phyloP scores from a whole-genome alignment of 768 basidiomycete genomes.

The Boletus vinaceobasis region DNA sequence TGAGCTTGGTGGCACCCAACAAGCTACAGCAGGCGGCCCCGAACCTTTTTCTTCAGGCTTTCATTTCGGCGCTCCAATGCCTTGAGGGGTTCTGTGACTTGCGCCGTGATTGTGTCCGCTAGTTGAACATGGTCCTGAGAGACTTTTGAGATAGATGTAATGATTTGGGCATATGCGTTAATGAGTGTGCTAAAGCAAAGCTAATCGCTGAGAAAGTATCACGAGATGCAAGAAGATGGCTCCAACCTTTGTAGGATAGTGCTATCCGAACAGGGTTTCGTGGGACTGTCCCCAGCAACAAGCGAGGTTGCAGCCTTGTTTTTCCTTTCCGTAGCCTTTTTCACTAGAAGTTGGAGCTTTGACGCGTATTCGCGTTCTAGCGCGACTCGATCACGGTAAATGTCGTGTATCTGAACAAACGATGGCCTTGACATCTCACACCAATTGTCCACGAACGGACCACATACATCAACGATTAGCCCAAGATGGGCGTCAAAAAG shows the following conservation, averaged over 20 bases:
- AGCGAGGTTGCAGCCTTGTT: constrained; percentile 49
- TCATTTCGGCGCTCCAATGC: constrained; percentile 60
- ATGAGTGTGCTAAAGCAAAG: constrained; percentile 57
- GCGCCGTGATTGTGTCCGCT: constrained; percentile 56
- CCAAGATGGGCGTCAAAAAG: constrained; percentile 65
- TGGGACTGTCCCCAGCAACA: constrained; percentile 66
- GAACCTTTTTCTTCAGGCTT: constrained; percentile 65
- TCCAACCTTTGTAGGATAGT: constrained; percentile 55
- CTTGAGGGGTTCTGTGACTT: constrained; percentile 64
- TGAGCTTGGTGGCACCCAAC: constrained; percentile 5
- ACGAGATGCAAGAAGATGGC: not conserved
- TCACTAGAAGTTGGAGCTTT: constrained; percentile 63
- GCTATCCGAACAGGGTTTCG: constrained; percentile 54
- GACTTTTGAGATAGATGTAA: constrained; percentile 53
- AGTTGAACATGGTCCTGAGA: constrained; percentile 69
- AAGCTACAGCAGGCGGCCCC: not conserved
- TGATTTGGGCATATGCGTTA: constrained; percentile 64
- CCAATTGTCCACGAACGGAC: not conserved
- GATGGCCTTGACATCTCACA: not conserved
- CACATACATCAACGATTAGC: constrained; percentile 58
- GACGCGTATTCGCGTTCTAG: constrained; percentile 78
- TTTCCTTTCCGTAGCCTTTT: constrained; percentile 72
- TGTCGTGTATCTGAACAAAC: constrained; percentile 58
- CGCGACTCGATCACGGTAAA: constrained; percentile 61
- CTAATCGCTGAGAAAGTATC: constrained; percentile 13